Evolutionary conservation across 768 basidiomycete species (phyloP).

Genomic region (Boletus coccyginus): DNA sequence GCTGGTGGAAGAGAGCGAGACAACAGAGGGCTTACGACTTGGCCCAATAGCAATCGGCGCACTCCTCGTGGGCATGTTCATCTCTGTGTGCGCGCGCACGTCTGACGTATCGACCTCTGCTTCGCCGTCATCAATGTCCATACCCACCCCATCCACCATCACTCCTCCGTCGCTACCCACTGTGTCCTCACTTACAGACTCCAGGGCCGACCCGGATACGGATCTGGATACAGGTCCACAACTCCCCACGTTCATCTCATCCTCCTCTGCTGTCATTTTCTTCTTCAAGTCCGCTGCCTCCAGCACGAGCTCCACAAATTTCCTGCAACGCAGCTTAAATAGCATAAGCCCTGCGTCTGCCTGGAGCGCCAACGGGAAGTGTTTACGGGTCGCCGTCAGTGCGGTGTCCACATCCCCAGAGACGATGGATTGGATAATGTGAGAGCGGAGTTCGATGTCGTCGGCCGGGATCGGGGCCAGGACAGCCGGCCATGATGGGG

Average conservation of each 20-base stretch:
- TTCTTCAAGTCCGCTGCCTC: slow-evolving; percentile 70
- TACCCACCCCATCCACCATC: slow-evolving; percentile 49
- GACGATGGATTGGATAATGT: slow-evolving; percentile 65
- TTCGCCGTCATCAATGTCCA: slow-evolving; percentile 48
- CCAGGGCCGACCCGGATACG: slow-evolving; percentile 22
- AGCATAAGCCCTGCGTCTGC: slow-evolving; percentile 66
- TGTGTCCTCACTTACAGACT: slow-evolving; percentile 35
- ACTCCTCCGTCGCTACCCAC: slow-evolving; percentile 39
- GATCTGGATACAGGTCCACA: slow-evolving; percentile 26
- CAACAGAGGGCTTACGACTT: slow-evolving; percentile 28
- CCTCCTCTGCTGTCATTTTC: slow-evolving; percentile 46
- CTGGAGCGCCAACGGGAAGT: slow-evolving; percentile 64
- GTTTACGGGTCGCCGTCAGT: slow-evolving; percentile 48
- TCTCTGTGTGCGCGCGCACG: slow-evolving; percentile 8
- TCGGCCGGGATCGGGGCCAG: slow-evolving; percentile 33
- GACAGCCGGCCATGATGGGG: slow-evolving; percentile 10
- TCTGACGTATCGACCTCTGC: slow-evolving; percentile 31
- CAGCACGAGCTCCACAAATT: slow-evolving; percentile 80
- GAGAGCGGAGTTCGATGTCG: slow-evolving; percentile 67
- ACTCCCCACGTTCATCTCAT: slow-evolving; percentile 29
- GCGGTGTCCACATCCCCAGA: slow-evolving; percentile 72
- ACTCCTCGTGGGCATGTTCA: slow-evolving; percentile 15
- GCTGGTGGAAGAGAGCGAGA: slow-evolving; percentile 26
- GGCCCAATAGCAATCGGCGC: slow-evolving; percentile 31
- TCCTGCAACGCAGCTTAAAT: slow-evolving; percentile 83